Conservation (phyloP, 495 filamentous ascomycete genomes). For the Hyaloscypha bicolor region DNA sequence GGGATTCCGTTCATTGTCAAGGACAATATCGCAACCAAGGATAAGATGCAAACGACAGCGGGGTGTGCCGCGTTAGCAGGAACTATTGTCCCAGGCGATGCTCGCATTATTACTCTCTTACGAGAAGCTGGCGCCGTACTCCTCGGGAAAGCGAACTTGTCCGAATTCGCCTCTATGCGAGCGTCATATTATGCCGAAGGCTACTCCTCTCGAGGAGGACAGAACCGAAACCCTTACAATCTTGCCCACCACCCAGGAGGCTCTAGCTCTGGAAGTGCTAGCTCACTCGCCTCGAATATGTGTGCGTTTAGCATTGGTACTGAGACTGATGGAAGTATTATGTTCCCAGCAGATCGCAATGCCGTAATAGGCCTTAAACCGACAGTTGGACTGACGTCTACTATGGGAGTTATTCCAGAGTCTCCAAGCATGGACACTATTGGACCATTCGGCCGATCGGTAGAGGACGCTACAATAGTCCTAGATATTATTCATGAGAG, state of each 20-base stretch:
- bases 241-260: conserved; percentile 61
- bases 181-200: conserved; percentile 34
- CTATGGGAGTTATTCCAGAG: conserved; percentile 41
- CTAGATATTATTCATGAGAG: conserved; percentile 39
- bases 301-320: conserved; percentile 65
- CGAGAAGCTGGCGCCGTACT: conserved; percentile 67
- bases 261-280: conserved; percentile 60
- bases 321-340: conserved; percentile 52
- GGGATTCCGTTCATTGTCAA: conserved; percentile 69
- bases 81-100: conserved; percentile 64
- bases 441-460: conserved; percentile 40
- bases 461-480: conserved; percentile 43
- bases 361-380: conserved; percentile 47
- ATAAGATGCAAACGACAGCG: conserved; percentile 65
- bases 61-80: conserved; percentile 54
- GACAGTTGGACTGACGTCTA: conserved; percentile 41
- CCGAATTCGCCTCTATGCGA: conserved; percentile 58
- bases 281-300: conserved; percentile 43
- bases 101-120: conserved; percentile 58
- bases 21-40: conserved; percentile 69
- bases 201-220: conserved; percentile 62
- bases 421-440: conserved; percentile 41
- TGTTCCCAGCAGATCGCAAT: conserved; percentile 43
- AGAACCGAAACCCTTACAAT: conserved; percentile 66
- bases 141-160: conserved; percentile 67